phyloP scores from a whole-genome alignment of 371 early-diverging fungal genomes.

The Haplosporangium sp. region DNA sequence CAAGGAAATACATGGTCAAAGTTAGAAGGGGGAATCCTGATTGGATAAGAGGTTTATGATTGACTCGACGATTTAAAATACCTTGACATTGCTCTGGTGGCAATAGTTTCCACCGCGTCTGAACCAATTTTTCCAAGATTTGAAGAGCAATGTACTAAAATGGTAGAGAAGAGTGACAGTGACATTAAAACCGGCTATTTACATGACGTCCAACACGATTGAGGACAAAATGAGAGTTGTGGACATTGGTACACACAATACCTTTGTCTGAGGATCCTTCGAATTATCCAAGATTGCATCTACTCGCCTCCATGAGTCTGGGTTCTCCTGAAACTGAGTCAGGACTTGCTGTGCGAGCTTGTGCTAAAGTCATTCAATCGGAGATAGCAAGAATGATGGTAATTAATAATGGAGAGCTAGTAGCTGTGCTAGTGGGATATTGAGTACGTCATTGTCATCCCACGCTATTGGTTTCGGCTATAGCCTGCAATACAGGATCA shows the following conservation, averaged over 20 bases:
- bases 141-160: slow-evolving; percentile 96
- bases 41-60: too few species aligned
- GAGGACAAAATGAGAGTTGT: neutral
- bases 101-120: slow-evolving; percentile 97
- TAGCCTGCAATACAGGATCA: neutral
- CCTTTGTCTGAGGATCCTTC: slow-evolving; percentile 87
- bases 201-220: neutral
- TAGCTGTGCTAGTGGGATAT: neutral
- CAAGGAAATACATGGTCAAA: neutral
- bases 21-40: too few species aligned
- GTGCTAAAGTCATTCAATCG: neutral
- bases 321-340: slow-evolving; percentile 97
- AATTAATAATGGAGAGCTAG: neutral
- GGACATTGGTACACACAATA: slow-evolving; percentile 42
- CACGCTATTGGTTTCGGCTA: neutral
- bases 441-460: neutral
- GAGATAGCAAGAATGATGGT: neutral
- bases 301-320: slow-evolving; percentile 96
- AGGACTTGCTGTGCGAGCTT: slow-evolving; percentile 82
- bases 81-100: slow-evolving; percentile 92
- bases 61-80: slow-evolving; percentile 27
- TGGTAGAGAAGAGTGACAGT: neutral
- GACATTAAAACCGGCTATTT: neutral
- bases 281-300: slow-evolving; percentile 94
- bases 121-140: slow-evolving; percentile 96